These are phyloP conservation scores for Dictyostelium brefeldianum DNA, from an alignment of 78 protist species.

Conservation along the genomic window DNA sequence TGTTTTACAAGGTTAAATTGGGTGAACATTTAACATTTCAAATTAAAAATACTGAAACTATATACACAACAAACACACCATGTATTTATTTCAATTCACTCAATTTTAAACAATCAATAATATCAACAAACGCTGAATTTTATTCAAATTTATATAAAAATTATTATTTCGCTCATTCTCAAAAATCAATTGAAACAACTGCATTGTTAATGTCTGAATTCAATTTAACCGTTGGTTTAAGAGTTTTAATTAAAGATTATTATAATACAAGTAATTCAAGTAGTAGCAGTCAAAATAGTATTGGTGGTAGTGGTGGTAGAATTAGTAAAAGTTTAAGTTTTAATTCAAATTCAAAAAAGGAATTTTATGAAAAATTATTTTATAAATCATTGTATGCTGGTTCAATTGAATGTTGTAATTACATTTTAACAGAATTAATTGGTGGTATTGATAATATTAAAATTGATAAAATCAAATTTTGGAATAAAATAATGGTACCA, in stretches of 20 bases:
- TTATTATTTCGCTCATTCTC: background rate
- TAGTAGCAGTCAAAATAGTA: background rate
- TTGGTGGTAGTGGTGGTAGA: too few species aligned
- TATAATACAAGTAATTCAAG: background rate
- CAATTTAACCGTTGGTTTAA: background rate
- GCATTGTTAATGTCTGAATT: background rate
- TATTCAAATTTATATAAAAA: background rate
- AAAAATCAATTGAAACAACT: background rate
- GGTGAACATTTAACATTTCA: too few species aligned
- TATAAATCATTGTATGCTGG: background rate
- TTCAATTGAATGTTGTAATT: background rate
- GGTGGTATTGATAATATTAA: too few species aligned
- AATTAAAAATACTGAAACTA: too few species aligned
- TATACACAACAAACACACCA: too few species aligned
- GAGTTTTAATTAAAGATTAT: background rate
- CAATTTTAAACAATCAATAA: background rate
- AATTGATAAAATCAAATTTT: too few species aligned
- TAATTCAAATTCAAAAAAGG: too few species aligned
- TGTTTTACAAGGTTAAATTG: too few species aligned
- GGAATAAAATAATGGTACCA: too few species aligned
- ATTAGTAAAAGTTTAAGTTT: too few species aligned
- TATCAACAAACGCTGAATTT: background rate
- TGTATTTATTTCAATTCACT: too few species aligned
- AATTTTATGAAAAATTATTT: background rate
- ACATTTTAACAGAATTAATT: too few species aligned